phyloP scores from a whole-genome alignment of 306 rosid genomes.

The Lupinus albus region DNA sequence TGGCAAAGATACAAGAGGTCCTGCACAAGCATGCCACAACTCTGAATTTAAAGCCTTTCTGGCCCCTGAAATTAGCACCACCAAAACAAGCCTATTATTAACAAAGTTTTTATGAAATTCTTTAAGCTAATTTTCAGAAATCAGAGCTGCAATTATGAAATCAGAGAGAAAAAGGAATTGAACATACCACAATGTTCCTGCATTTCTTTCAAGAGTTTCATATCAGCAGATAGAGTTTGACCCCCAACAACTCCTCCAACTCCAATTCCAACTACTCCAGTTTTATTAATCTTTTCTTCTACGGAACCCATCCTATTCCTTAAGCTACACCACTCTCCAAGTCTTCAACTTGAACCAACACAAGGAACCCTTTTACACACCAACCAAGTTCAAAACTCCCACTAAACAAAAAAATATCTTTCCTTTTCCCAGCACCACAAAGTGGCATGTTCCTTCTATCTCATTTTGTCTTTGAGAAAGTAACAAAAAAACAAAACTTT shows the following conservation, averaged over 20 bases:
- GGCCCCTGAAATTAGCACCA: slow-evolving; percentile 55
- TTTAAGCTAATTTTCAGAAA: background rate
- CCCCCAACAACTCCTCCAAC: slow-evolving; percentile 52
- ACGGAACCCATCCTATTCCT: slow-evolving; percentile 58
- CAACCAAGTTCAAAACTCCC: slow-evolving; percentile 31
- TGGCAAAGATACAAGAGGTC: slow-evolving; percentile 90
- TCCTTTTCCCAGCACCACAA: background rate
- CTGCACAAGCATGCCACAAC: slow-evolving; percentile 99
- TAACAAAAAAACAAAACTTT: background rate
- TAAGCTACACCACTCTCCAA: slow-evolving; percentile 27
- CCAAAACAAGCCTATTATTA: background rate
- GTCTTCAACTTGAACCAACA: slow-evolving; percentile 28
- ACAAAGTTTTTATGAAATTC: too few species aligned
- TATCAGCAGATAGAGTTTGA: slow-evolving; percentile 71
- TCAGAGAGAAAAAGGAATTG: background rate
- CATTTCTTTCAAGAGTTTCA: slow-evolving; percentile 86
- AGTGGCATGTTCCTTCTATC: background rate
- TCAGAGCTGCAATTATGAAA: background rate
- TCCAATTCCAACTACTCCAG: slow-evolving; percentile 38
- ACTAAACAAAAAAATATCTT: slow-evolving; percentile 31
- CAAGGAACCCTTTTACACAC: slow-evolving; percentile 37
- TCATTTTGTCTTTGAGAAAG: slow-evolving; percentile 16
- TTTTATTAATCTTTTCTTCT: slow-evolving; percentile 70
- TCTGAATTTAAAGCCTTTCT: slow-evolving; percentile 81
- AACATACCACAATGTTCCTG: slow-evolving; percentile 83